Conservation (phyloP, 2,329 filamentous ascomycete genomes). For the Calonectria pauciramosa region DNA sequence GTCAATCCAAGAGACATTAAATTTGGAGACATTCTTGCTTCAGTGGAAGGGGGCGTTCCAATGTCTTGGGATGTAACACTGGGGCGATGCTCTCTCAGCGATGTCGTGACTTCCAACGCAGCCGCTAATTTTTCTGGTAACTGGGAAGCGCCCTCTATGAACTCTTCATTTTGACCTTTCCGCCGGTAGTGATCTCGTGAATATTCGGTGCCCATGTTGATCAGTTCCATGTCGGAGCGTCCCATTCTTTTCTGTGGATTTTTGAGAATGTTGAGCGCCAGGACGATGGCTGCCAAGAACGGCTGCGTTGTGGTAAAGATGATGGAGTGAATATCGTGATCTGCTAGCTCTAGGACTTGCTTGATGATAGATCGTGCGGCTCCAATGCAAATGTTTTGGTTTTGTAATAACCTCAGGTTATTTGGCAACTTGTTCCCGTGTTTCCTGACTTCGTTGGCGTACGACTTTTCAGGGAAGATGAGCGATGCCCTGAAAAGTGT, state of each 20-base stretch:
- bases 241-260: slow-evolving; percentile 42
- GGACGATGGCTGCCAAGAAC: slow-evolving; percentile 34
- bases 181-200: slow-evolving; percentile 32
- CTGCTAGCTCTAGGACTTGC: slow-evolving; percentile 37
- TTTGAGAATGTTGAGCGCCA: slow-evolving; percentile 38
- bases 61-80: slow-evolving; percentile 17
- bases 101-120: slow-evolving; percentile 27
- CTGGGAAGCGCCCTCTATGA: slow-evolving; percentile 32
- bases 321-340: slow-evolving; percentile 27
- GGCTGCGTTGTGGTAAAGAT: slow-evolving; percentile 35
- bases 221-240: slow-evolving; percentile 38
- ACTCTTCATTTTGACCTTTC: slow-evolving; percentile 32
- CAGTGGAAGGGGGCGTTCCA: background rate
- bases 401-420: slow-evolving; percentile 31
- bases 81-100: slow-evolving; percentile 19
- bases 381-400: slow-evolving; percentile 37
- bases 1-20: slow-evolving; percentile 5
- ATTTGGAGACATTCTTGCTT: slow-evolving; percentile 24
- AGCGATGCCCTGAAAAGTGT: slow-evolving; percentile 37
- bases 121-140: slow-evolving; percentile 33
- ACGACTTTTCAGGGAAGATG: slow-evolving; percentile 36
- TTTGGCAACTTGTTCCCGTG: slow-evolving; percentile 32
- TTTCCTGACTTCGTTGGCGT: slow-evolving; percentile 29
- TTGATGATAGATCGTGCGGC: slow-evolving; percentile 39
- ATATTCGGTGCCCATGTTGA: slow-evolving; percentile 32